phyloP scores from a whole-genome alignment of 169 alveolate species.

The Cyclospora cayetanensis region DNA sequence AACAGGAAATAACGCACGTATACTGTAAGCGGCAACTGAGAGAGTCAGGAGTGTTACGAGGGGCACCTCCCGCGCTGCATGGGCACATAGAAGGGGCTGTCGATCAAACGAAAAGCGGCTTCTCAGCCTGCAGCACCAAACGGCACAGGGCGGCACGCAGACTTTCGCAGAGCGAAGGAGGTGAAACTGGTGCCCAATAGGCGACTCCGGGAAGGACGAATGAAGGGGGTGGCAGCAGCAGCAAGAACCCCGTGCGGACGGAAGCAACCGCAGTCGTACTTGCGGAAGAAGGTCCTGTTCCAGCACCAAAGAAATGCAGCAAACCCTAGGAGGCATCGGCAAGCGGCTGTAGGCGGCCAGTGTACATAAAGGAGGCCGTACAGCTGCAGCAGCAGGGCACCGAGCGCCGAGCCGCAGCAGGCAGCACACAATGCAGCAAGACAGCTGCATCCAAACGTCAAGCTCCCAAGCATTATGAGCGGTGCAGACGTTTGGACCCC shows the following conservation, averaged over 20 bases:
- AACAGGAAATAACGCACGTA: neutral
- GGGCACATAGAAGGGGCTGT: slow-evolving; percentile 2
- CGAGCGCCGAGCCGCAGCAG: neutral
- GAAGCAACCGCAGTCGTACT: neutral
- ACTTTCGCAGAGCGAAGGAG: too few relatives aligned
- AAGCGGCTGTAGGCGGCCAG: slow-evolving; percentile 37
- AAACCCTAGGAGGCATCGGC: neutral
- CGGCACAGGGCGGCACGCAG: too few relatives aligned
- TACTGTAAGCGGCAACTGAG: neutral
- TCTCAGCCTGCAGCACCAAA: neutral
- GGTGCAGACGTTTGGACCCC: slow-evolving; percentile 17
- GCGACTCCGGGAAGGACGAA: neutral
- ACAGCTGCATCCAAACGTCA: slow-evolving; percentile 27
- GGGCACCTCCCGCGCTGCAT: neutral
- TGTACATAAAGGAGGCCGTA: slow-evolving; percentile 3
- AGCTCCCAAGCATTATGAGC: neutral
- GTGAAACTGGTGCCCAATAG: neutral
- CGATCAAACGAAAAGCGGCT: neutral
- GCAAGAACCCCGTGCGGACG: neutral
- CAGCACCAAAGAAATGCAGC: slow-evolving; percentile 27
- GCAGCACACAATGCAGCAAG: slow-evolving; percentile 35
- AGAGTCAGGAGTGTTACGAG: neutral
- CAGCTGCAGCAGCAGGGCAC: slow-evolving; percentile 23
- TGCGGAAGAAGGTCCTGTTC: slow-evolving; percentile 3
- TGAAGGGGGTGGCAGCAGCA: neutral